Conservation (phyloP, 306 rosid genomes). For the Cucurbita ficifolia region DNA sequence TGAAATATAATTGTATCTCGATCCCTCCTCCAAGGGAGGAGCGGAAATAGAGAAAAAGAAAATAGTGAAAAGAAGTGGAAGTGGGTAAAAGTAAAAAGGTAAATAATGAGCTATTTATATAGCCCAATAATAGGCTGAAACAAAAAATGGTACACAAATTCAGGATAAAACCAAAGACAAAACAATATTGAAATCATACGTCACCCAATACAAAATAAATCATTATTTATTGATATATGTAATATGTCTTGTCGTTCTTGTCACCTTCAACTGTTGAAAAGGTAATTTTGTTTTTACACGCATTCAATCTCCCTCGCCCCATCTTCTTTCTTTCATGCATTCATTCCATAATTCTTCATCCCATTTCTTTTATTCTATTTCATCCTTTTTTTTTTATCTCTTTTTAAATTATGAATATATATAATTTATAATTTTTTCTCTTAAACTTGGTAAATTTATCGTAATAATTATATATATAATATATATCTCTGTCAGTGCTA, state of each 20-base stretch:
- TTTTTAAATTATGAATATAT: neutral
- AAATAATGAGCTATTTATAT: too few relatives aligned
- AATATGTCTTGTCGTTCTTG: neutral
- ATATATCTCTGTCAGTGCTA: neutral
- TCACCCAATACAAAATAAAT: neutral
- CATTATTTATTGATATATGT: too few relatives aligned
- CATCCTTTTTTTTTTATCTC: neutral
- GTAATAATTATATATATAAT: too few relatives aligned
- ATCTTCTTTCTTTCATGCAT: neutral
- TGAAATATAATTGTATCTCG: too few relatives aligned
- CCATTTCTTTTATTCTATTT: neutral
- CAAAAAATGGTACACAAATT: neutral
- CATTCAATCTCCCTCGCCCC: slow-evolving; percentile 1
- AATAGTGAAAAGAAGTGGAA: too few relatives aligned
- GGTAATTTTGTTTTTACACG: slow-evolving; percentile 3
- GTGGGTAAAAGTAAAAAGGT: too few relatives aligned
- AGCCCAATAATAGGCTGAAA: too few relatives aligned
- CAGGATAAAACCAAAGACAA: neutral
- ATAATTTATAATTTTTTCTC: too few relatives aligned
- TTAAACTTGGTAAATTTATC: too few relatives aligned
- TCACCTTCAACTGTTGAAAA: neutral
- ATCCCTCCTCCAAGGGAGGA: too few relatives aligned
- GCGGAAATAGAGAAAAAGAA: too few relatives aligned
- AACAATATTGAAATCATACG: neutral
- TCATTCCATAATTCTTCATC: neutral